Evolutionary conservation across 2,329 filamentous ascomycete species (phyloP), one percentile per base, ranked within the genome.

Genomic region (Diaporthe citri): DNA sequence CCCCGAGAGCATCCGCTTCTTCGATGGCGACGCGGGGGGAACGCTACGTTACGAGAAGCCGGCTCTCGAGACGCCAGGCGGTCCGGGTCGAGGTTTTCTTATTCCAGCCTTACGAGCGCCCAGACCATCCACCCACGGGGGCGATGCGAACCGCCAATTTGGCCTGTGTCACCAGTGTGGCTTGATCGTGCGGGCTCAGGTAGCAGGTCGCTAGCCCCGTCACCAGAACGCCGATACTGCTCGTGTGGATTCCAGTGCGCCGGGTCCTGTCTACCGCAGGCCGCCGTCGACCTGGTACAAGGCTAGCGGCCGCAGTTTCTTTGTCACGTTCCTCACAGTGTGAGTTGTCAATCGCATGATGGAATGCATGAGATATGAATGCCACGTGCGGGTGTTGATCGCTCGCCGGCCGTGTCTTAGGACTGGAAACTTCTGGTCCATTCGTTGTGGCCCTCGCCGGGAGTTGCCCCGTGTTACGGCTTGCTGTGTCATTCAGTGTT

Each of bases 321-420:
- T 52, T 52, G 46, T 39, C 46, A n/a, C 34, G 51, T 41, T 28
- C 17, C 34, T 39, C 64, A 55, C 64, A 69, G 48, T 69, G 64
- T 69, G 64, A 55, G 34, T 28, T 28, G 9, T 39, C 20, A 17
- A 39, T 20, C 10, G 34, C n/a, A 36, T 52, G 51, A 15, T 55
- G 48, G 64, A 69, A 69, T 69, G 64, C 34, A 10, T 55, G 34
- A 39, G 48, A 55, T 55, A 55, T 39, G 34, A 55, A 28, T 55
- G 64, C 64, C 64, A 69, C 64, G 64, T 69, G 64, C 48, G 34
- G n/a, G 15, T 67, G 31, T n/a, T 69, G 34, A 20, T 52, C 64
- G 48, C n/a, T 52, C 48, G 34, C 34, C 34, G 34, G 64, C 48
- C 28, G 17, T 69, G 64, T 69, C 64, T 69, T 41, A 39, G 48